These are phyloP conservation scores for Aspergillus japonicus DNA, from an alignment of 2,329 filamentous ascomycete genomes.

Conservation along the genomic window DNA sequence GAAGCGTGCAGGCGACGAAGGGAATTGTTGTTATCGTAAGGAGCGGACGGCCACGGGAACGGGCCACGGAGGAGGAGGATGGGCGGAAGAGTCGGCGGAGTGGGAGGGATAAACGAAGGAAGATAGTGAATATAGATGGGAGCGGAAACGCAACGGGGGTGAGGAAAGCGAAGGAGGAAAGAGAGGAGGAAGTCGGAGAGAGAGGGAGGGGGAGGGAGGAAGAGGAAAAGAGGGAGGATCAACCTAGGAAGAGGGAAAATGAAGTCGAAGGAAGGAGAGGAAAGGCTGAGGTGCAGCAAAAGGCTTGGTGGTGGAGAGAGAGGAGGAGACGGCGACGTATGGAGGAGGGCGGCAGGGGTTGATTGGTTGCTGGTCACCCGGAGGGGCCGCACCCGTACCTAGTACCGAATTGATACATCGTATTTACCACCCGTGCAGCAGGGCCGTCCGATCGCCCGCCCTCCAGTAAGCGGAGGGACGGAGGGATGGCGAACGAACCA, in stretches of 20 bases:
- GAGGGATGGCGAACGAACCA: constrained; percentile 9
- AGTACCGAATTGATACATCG: constrained; percentile 7
- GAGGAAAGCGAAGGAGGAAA: constrained; percentile 10
- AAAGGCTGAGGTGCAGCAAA: constrained; percentile 17
- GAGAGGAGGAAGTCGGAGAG: constrained; percentile 15
- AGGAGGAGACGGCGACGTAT: constrained; percentile 15
- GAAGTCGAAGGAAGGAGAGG: constrained; percentile 20
- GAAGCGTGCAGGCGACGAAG: constrained; percentile 11
- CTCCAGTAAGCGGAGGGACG: constrained; percentile 10
- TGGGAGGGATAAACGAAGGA: constrained; percentile 8
- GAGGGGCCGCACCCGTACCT: constrained; percentile 5
- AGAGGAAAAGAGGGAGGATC: constrained; percentile 16
- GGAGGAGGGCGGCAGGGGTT: constrained; percentile 14
- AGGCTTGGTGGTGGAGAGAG: constrained; percentile 11
- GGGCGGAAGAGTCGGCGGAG: constrained; percentile 9
- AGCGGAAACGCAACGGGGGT: not conserved
- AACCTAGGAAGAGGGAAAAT: constrained; percentile 19
- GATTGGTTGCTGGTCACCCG: constrained; percentile 9
- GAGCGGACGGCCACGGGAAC: constrained; percentile 40
- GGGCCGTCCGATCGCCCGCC: constrained; percentile 13
- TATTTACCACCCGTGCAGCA: too few species aligned
- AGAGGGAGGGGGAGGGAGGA: constrained; percentile 9
- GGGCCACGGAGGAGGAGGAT: constrained; percentile 23
- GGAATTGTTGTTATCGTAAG: constrained; percentile 25
- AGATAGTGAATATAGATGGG: constrained; percentile 5